These are phyloP conservation scores for Aspergillus sparsus DNA, from an alignment of 495 filamentous ascomycete genomes.

Conservation along the genomic window DNA sequence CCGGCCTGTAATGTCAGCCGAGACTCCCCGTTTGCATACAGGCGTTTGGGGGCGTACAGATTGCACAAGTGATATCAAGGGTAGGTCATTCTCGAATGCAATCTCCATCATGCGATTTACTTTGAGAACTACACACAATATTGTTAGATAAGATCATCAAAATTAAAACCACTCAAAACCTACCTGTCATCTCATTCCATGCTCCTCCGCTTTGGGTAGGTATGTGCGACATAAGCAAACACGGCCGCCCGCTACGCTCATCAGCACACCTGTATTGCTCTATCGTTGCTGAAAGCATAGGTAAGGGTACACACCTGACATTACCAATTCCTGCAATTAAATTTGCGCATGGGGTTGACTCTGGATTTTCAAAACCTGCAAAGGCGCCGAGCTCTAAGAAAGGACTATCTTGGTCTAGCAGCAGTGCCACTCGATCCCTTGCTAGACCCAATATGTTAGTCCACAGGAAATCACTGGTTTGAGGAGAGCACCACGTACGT, in stretches of 20 bases:
- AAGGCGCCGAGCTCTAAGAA: slow-evolving; percentile 30
- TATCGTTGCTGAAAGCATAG: too few species aligned
- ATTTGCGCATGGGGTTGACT: slow-evolving; percentile 29
- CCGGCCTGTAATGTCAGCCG: slow-evolving; percentile 26
- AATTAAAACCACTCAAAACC: not conserved
- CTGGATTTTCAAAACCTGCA: slow-evolving; percentile 25
- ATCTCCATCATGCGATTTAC: slow-evolving; percentile 36
- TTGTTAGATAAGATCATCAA: not conserved
- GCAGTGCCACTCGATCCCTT: slow-evolving; percentile 27
- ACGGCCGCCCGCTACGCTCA: slow-evolving; percentile 23
- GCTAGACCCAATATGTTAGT: slow-evolving; percentile 11
- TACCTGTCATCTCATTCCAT: slow-evolving; percentile 35
- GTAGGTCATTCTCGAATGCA: slow-evolving; percentile 34
- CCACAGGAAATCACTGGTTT: not conserved
- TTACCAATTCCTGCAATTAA: slow-evolving; percentile 31
- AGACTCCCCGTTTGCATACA: not conserved
- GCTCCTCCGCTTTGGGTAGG: slow-evolving; percentile 32
- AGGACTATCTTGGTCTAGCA: slow-evolving; percentile 29
- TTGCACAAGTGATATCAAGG: slow-evolving; percentile 35
- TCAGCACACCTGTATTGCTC: too few species aligned
- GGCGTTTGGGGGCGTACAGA: slow-evolving; percentile 22
- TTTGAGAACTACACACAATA: slow-evolving; percentile 27
- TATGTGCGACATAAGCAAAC: slow-evolving; percentile 33
- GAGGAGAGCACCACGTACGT: slow-evolving; percentile 16
- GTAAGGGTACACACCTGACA: slow-evolving; percentile 14